Base-by-base conservation (phyloP, 805 yeast genomes). In the Zygotorulaspora florentina region DNA sequence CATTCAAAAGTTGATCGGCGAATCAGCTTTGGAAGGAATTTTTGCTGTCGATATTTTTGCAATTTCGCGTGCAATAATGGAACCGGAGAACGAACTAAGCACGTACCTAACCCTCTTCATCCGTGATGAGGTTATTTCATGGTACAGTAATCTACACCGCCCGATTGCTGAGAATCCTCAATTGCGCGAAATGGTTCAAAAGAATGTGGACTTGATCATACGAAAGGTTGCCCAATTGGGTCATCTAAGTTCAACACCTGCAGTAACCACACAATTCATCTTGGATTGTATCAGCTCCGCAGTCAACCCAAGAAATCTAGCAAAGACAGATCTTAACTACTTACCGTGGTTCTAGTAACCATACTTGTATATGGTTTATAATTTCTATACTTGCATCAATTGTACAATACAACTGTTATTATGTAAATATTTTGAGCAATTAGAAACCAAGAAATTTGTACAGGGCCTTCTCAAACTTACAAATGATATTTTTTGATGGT, bases 61-160 rank as follows among this genome's bases (percentile, higher is more conserved):
- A 18, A 87, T 91, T 61, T 93, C 97, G 0, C 79, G 87, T 59
- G 90, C 96, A 4, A 72, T 95, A 51, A 76, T 91, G 8, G 96
- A 89, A 58, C 95, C 96, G 1, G 96, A 89, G 56, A 86, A 87
- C 52, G 96, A 91, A 55, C 73, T 93, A 65, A 96, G 86, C 58
- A 95, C 89, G 51, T 89, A 85, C 66, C 69, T 93, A 68, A 87
- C 96, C n/a, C 73, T 93, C 54, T 91, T 93, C 68, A 96, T 95
- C 16, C 80, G 98, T 47, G 99, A 93, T 67, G 99, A 93, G 66
- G 85, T 91, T 13, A 80, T 90, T 42, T 82, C 96, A 0, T 91
- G 97, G 98, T 90, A 84, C 64, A 81, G 90, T 33, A 95, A 86
- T 62, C 81, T 83, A 57, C 96, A 89, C 59, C 79, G 89, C 47